Evolutionary conservation across 1,139 yeast species (phyloP).

Genomic region (Tardiomyces depauwii): DNA sequence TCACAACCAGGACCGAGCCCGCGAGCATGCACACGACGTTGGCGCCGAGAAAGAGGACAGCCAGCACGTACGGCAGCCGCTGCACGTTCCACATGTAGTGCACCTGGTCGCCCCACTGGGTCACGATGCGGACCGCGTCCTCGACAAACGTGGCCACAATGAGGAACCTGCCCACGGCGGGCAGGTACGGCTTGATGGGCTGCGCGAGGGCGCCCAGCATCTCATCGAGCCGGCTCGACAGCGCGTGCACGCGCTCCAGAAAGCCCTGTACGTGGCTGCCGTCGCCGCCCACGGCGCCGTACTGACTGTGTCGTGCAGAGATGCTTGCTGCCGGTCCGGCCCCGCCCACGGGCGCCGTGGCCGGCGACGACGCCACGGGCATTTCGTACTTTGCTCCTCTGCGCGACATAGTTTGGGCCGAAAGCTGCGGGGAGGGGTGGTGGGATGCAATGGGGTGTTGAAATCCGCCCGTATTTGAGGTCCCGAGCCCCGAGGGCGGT

Average conservation of each 20-base stretch:
- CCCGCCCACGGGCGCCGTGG: not conserved
- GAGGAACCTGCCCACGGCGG: slow-evolving; percentile 78
- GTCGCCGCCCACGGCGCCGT: slow-evolving; percentile 2
- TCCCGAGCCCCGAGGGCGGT: too few species aligned
- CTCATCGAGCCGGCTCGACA: slow-evolving; percentile 14
- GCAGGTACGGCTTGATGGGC: slow-evolving; percentile 36
- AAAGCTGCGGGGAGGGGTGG: too few species aligned
- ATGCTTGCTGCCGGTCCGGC: slow-evolving; percentile 1
- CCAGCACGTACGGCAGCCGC: slow-evolving; percentile 67
- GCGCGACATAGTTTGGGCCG: slow-evolving; percentile 1
- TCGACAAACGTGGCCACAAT: slow-evolving; percentile 93
- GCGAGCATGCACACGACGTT: slow-evolving; percentile 62
- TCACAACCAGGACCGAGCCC: slow-evolving; percentile 63
- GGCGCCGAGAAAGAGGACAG: slow-evolving; percentile 51
- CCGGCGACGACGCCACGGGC: slow-evolving; percentile 6
- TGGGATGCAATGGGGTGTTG: too few species aligned
- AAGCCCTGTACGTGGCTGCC: not conserved
- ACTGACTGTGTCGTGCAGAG: slow-evolving; percentile 4
- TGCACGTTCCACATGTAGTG: slow-evolving; percentile 74
- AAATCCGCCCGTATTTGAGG: too few species aligned
- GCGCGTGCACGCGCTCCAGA: not conserved
- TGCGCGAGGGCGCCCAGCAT: slow-evolving; percentile 25
- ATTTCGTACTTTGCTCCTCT: slow-evolving; percentile 8
- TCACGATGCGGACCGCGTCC: slow-evolving; percentile 71
- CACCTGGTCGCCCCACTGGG: slow-evolving; percentile 91